phyloP scores from a whole-genome alignment of 192 early-diverging fungal genomes.

The Gonapodya prolifera region DNA sequence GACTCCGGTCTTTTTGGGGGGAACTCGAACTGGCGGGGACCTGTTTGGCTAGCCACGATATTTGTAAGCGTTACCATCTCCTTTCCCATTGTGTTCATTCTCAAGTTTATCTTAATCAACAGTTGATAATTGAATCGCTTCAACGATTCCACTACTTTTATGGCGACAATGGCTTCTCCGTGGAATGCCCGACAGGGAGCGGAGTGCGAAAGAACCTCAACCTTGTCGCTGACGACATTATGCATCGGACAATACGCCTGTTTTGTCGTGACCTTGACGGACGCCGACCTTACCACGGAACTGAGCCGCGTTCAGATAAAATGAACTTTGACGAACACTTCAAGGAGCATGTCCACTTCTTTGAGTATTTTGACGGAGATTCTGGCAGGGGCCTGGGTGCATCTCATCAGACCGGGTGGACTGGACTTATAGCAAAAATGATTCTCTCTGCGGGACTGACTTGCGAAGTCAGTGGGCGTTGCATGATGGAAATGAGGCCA shows the following conservation, averaged over 20 bases:
- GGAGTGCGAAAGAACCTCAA: slow-evolving; percentile 8
- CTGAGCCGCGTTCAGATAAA: slow-evolving; percentile 24
- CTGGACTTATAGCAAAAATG: slow-evolving; percentile 25
- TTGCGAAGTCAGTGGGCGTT: neutral
- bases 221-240: slow-evolving; percentile 15
- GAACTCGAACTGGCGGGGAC: slow-evolving; percentile 21
- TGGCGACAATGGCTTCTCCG: slow-evolving; percentile 7
- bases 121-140: slow-evolving; percentile 4
- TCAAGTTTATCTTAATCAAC: neutral
- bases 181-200: slow-evolving; percentile 12
- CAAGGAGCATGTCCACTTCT: slow-evolving; percentile 33
- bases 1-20: slow-evolving; percentile 22
- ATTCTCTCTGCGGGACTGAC: neutral
- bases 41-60: slow-evolving; percentile 10
- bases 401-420: slow-evolving; percentile 45
- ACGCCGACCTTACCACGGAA: slow-evolving; percentile 10
- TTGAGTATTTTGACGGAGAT: slow-evolving; percentile 40
- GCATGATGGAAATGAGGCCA: neutral
- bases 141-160: slow-evolving; percentile 18
- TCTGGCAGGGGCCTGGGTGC: slow-evolving; percentile 34
- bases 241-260: slow-evolving; percentile 14
- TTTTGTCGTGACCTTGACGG: slow-evolving; percentile 21
- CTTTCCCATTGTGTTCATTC: neutral
- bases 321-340: slow-evolving; percentile 25
- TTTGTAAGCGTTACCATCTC: slow-evolving; percentile 12